Conservation (phyloP, 2,329 filamentous ascomycete genomes). For the Microsporum ferrugineum region DNA sequence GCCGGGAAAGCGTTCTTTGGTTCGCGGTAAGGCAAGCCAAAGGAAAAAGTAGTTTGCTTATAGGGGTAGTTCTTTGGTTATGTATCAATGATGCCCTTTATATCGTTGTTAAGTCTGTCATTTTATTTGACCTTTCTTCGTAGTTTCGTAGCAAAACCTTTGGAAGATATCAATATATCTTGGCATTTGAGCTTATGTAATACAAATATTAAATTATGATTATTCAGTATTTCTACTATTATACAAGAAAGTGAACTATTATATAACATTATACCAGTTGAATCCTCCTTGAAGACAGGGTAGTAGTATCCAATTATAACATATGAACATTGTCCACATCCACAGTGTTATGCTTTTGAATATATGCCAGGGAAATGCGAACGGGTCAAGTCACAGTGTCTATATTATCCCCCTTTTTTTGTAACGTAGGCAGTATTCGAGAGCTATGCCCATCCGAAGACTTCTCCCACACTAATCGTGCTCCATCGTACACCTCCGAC, state of each 20-base stretch:
- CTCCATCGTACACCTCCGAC: constrained; percentile 65
- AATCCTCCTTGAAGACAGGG: neutral
- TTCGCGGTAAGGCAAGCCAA: neutral
- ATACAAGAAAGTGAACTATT: neutral
- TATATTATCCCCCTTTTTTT: neutral
- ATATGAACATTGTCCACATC: neutral
- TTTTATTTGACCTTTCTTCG: neutral
- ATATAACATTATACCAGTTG: neutral
- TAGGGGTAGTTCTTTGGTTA: neutral
- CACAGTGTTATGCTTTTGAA: neutral
- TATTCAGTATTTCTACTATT: neutral
- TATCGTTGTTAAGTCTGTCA: neutral
- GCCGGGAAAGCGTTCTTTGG: neutral
- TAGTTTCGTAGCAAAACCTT: neutral
- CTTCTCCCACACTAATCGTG: constrained; percentile 65
- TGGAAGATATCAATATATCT: neutral
- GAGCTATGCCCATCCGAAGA: constrained; percentile 63
- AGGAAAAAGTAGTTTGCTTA: neutral
- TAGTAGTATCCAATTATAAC: neutral
- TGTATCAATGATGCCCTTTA: neutral
- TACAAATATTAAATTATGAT: neutral
- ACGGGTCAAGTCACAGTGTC: neutral
- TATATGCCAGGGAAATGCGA: neutral
- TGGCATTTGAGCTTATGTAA: neutral
- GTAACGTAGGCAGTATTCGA: neutral